Base-by-base conservation (phyloP, 257 asterid species). In the Fraxinus quadrangulata region DNA sequence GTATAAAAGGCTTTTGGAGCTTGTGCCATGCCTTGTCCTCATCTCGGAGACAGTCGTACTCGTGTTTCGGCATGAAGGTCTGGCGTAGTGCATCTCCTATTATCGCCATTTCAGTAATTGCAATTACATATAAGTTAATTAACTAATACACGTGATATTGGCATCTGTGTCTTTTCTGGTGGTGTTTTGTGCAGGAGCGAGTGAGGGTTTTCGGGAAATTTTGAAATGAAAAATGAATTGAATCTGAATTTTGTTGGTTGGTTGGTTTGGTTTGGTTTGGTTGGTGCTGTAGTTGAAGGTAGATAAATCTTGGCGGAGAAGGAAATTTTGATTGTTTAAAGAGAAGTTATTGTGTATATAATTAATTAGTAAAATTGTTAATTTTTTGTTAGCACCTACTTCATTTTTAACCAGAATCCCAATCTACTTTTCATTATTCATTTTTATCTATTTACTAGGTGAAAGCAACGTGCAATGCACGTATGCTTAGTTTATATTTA, bases 51-150 rank as follows among this genome's bases (percentile, higher is more conserved):
- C 85, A 80, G 92, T 86, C 86, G 89, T 92, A 91, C 84, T 94
- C 94, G 87, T 87, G 93, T 82, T 90, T 94, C 72, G 96, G 97
- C 98, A 92, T 94, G 85, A 94, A 94, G 26, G 97, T 92, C 87
- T 94, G 98, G 80, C 97, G 87, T 73, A 94, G 83, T 67, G 97
- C 97, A 86, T 92, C 97, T 37, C 96, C 89, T 4, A 92, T 85
- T 14, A 90, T 78, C 81, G 86, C 90, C 92, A 88, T 88, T 70
- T 40, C 73, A 54, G 23, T 45, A 12, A 42, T 45, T 67, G 67
- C 28, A 16, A 66, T 37, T 66, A 47, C 67, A 74, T 79, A 66
- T 82, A 70, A 79, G 77, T 73, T 78, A 72, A 73, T 39, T 54
- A 54, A 47, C 16, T 10, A 40, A 11, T 54, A 17, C 54, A 68